Percentiles rank a stretch among this genome's conserved stretches.
Evolutionary conservation across 345 rosid genomes (phyloP).

Genomic region (Gossypioides kirkii): DNA sequence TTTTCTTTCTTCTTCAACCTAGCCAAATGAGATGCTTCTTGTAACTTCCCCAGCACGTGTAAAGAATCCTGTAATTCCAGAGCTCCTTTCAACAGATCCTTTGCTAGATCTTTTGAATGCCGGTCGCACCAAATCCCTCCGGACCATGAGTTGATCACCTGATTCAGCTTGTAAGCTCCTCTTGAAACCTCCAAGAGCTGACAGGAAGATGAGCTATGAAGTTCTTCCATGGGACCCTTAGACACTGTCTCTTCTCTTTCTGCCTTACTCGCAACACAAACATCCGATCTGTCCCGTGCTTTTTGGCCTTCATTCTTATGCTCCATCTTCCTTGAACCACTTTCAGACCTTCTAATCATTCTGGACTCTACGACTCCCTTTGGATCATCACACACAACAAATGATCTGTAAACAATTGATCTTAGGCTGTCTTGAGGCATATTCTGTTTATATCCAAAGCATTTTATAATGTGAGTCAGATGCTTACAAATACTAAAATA

Average conservation of each 20-base stretch:
- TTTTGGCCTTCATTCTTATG: conserved; percentile 25
- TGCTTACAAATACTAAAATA: background rate
- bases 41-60: conserved; percentile 67
- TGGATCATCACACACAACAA: background rate
- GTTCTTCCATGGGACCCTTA: conserved; percentile 21
- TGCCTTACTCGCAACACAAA: conserved; percentile 17
- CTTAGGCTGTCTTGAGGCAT: conserved; percentile 65
- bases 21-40: conserved; percentile 53
- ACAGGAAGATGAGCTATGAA: conserved; percentile 38
- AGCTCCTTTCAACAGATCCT: conserved; percentile 74
- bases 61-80: conserved; percentile 84
- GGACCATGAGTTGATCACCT: conserved; percentile 58
- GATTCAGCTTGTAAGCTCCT: conserved; percentile 82
- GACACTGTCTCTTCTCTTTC: conserved; percentile 28
- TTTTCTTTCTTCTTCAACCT: conserved; percentile 44
- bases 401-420: conserved; percentile 47
- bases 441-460: conserved; percentile 22
- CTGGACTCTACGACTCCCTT: conserved; percentile 19
- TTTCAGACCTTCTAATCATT: conserved; percentile 57
- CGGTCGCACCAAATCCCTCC: conserved; percentile 36
- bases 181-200: conserved; percentile 72
- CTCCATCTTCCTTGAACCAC: conserved; percentile 38
- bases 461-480: background rate
- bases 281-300: conserved; percentile 21
- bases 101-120: conserved; percentile 55